These are phyloP conservation scores for Exophiala sideris DNA, from an alignment of 2,329 filamentous ascomycete genomes.

Conservation along the genomic window DNA sequence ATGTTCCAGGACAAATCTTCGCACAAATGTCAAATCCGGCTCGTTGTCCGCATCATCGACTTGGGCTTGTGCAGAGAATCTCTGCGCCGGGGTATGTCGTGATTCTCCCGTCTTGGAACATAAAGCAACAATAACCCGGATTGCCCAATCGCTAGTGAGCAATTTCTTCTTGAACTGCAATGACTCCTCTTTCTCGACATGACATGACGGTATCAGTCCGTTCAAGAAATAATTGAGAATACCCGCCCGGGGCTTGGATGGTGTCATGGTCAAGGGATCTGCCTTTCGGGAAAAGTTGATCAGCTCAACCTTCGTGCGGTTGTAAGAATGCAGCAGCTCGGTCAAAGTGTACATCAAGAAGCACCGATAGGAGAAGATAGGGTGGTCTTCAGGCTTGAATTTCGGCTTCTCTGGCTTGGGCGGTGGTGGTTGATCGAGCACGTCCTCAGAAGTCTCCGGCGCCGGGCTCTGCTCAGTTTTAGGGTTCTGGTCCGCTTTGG, in stretches of 20 bases:
- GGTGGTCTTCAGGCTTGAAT: slow-evolving; percentile 90
- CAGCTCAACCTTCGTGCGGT: slow-evolving; percentile 93
- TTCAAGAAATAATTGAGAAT: slow-evolving; percentile 92
- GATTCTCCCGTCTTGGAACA: slow-evolving; percentile 84
- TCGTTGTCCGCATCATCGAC: slow-evolving; percentile 66
- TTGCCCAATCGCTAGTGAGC: slow-evolving; percentile 80
- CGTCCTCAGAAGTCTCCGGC: slow-evolving; percentile 28
- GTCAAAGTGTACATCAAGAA: slow-evolving; percentile 90
- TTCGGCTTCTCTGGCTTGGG: slow-evolving; percentile 65
- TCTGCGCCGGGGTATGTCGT: slow-evolving; percentile 30
- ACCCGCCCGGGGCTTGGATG: slow-evolving; percentile 88
- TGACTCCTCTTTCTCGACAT: slow-evolving; percentile 61
- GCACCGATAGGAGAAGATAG: slow-evolving; percentile 93
- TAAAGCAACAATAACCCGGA: slow-evolving; percentile 79
- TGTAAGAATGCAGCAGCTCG: slow-evolving; percentile 88
- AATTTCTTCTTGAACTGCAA: slow-evolving; percentile 77
- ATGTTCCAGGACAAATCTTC: slow-evolving; percentile 92
- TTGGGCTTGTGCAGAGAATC: slow-evolving; percentile 44
- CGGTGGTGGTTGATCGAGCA: slow-evolving; percentile 30
- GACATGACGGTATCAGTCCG: slow-evolving; percentile 66
- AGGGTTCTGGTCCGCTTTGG: slow-evolving; percentile 34
- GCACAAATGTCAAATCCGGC: slow-evolving; percentile 81
- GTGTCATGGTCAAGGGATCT: slow-evolving; percentile 76
- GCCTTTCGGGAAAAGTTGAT: slow-evolving; percentile 97
- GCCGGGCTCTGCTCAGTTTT: slow-evolving; percentile 46